Evolutionary conservation across 306 rosid genomes (phyloP).

Genomic region (Lathyrus aphaca): DNA sequence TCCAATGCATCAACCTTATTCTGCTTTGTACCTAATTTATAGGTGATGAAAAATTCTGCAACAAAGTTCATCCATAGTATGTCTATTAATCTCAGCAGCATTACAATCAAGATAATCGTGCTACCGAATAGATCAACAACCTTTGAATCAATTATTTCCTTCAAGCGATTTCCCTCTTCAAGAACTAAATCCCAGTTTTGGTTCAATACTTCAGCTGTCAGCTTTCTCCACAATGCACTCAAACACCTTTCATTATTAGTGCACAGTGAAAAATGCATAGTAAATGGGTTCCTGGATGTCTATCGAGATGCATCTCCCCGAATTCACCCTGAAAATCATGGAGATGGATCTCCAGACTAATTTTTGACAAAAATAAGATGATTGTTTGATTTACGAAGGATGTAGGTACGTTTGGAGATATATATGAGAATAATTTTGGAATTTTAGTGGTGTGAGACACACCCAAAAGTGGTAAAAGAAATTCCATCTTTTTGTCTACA

Average conservation of each 20-base stretch:
- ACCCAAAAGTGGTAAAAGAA: too few species aligned
- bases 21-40: slow-evolving; percentile 88
- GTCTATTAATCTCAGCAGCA: slow-evolving; percentile 12
- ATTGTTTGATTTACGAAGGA: too few species aligned
- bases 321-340: too few species aligned
- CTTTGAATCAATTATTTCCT: slow-evolving; percentile 93
- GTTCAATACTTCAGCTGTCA: slow-evolving; percentile 94
- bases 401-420: too few species aligned
- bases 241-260: slow-evolving; percentile 83
- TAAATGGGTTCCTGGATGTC: too few species aligned
- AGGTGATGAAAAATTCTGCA: slow-evolving; percentile 84
- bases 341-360: too few species aligned
- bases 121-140: slow-evolving; percentile 41
- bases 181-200: slow-evolving; percentile 95
- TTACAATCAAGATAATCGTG: neutral
- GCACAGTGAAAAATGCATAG: too few species aligned
- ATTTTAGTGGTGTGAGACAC: too few species aligned
- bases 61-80: slow-evolving; percentile 10
- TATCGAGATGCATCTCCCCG: too few species aligned
- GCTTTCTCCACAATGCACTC: slow-evolving; percentile 95
- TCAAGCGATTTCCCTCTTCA: slow-evolving; percentile 90
- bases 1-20: slow-evolving; percentile 98
- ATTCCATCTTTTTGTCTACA: too few species aligned
- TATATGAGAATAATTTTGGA: too few species aligned
- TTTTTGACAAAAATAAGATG: too few species aligned